Evolutionary conservation across 2,329 filamentous ascomycete genomes (phyloP), one percentile per base, ranked within the genome.

Genomic region (Lachnellula subtilissima): DNA sequence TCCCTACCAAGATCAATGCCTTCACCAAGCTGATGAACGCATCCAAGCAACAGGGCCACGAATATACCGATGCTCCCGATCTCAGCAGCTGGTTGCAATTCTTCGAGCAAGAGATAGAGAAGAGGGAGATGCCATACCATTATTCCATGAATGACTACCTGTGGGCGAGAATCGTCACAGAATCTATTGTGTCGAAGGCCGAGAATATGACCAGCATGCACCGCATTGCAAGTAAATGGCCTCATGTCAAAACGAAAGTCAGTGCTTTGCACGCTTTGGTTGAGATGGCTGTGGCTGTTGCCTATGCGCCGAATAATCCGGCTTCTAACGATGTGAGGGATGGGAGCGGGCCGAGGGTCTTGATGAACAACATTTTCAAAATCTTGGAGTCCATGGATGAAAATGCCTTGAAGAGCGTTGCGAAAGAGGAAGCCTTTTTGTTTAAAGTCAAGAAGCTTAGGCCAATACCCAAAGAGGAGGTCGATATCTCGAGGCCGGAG

Each of bases 241-340:
- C 19, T 17, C 22, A 23, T 50, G 17, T 50, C 14, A 17, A 52
- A 11, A 55, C 54, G 12, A 60, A 54, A 43, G 49, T 60, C 50
- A 54, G 58, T 28, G 55, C 39, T 4, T n/a, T 58, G 17, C 58
- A 58, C 46, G n/a, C 54, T n/a, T 47, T 60, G 32, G 48, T 57
- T 22, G 51, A 60, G 22, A 50, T 52, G 2, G 50, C 58, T 6
- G 54, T 50, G 14, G 55, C 52, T n/a, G 43, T 55, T 28, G 51
- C 53, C 2, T 52, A 54, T 35, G 47, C 58, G 15, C 55, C 50
- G 2, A 23, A 39, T 23, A 43, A 32, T 9, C 15, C 28, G 3
- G 25, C 50, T 17, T 50, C 52, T 11, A 39, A 55, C 25, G 9
- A 47, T 23, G 50, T 58, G 32, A 43, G 53, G 15, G 14, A 22